Evolutionary conservation across 2,329 filamentous ascomycete genomes (phyloP).

Genomic region (Elsinoe perseae): DNA sequence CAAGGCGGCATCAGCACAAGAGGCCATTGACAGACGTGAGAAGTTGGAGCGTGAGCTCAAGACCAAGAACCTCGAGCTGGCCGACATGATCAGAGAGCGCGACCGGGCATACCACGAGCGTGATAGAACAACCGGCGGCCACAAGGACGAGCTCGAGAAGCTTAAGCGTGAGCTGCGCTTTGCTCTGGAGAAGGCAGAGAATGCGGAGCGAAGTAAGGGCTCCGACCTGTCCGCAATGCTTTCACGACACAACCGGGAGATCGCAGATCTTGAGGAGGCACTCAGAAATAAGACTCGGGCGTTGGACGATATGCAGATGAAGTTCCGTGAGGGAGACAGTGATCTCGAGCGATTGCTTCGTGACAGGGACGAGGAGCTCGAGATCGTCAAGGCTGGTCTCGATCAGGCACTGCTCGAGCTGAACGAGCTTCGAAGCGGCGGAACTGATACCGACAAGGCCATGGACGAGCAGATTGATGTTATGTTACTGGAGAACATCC

Average conservation of each 20-base stretch:
- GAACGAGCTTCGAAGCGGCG: slow-evolving; percentile 65
- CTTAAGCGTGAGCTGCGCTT: slow-evolving; percentile 86
- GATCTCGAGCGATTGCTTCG: slow-evolving; percentile 79
- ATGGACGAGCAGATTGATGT: slow-evolving; percentile 88
- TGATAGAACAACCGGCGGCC: slow-evolving; percentile 75
- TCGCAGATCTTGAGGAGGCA: slow-evolving; percentile 91
- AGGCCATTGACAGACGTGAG: slow-evolving; percentile 89
- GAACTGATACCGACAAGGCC: slow-evolving; percentile 62
- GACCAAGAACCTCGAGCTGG: slow-evolving; percentile 97
- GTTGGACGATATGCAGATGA: slow-evolving; percentile 73
- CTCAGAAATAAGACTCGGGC: slow-evolving; percentile 77
- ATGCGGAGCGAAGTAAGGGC: slow-evolving; percentile 84
- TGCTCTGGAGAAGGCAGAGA: slow-evolving; percentile 85
- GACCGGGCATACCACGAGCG: slow-evolving; percentile 90
- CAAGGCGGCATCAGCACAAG: slow-evolving; percentile 92
- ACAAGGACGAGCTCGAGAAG: slow-evolving; percentile 91
- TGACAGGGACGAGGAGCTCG: slow-evolving; percentile 95
- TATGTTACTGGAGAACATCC: slow-evolving; percentile 74
- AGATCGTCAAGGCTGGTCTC: slow-evolving; percentile 97
- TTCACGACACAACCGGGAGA: slow-evolving; percentile 92
- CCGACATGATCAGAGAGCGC: slow-evolving; percentile 95
- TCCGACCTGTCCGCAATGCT: slow-evolving; percentile 92
- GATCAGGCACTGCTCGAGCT: slow-evolving; percentile 90
- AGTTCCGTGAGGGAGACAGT: slow-evolving; percentile 68
- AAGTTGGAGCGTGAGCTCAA: slow-evolving; percentile 96